Percentiles rank a stretch among this genome's conserved stretches.
Evolutionary conservation across 2,329 filamentous ascomycete genomes (phyloP).

Genomic region (Hypoxylon sp.): DNA sequence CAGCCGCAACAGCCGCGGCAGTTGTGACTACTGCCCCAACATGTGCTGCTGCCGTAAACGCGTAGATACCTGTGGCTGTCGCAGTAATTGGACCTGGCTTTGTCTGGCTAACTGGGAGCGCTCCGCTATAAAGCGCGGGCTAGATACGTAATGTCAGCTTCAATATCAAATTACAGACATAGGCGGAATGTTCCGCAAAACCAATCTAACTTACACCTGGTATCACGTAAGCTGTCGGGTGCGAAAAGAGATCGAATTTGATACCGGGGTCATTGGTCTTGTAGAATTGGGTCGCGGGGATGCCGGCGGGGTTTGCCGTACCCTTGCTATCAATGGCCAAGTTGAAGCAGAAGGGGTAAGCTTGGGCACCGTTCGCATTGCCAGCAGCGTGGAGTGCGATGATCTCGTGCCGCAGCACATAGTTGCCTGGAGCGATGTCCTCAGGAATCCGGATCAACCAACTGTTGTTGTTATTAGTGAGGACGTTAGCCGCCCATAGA

Average conservation of each 20-base stretch:
- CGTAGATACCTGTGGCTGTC: constrained; percentile 47
- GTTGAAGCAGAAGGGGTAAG: constrained; percentile 69
- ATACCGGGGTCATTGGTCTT: constrained; percentile 67
- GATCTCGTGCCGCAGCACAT: constrained; percentile 69
- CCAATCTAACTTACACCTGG: constrained; percentile 43
- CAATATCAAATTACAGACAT: neutral
- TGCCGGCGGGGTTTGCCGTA: constrained; percentile 62
- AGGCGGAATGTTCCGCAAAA: neutral
- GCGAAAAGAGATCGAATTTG: constrained; percentile 67
- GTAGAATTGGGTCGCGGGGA: constrained; percentile 67
- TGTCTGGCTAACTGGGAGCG: constrained; percentile 47
- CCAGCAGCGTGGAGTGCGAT: constrained; percentile 67
- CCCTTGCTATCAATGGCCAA: constrained; percentile 67
- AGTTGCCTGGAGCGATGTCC: constrained; percentile 65
- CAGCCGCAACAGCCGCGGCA: constrained; percentile 7
- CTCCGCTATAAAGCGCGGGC: constrained; percentile 51
- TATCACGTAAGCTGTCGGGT: constrained; percentile 47
- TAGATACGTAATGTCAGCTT: constrained; percentile 31
- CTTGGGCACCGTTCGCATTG: constrained; percentile 61
- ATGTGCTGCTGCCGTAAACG: constrained; percentile 38
- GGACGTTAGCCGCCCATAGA: constrained; percentile 43
- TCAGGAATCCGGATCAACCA: constrained; percentile 66
- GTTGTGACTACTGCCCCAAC: constrained; percentile 22
- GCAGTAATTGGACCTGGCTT: constrained; percentile 49
- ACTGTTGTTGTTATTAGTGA: constrained; percentile 64